Conservation (phyloP, 352 stramenopile genomes). For the Pythium volutum region DNA sequence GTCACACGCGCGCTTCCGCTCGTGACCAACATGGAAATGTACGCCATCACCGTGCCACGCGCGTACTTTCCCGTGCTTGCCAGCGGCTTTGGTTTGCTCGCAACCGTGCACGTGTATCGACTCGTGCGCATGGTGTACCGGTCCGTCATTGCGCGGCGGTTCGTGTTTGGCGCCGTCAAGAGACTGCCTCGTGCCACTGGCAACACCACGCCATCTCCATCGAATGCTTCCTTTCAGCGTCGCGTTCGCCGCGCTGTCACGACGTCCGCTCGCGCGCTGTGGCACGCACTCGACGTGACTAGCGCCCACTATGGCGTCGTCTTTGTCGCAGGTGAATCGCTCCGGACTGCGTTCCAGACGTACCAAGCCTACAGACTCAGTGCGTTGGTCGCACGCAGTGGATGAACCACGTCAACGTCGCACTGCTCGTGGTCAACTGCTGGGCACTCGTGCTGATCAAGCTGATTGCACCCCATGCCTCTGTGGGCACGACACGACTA, state of each 20-base stretch:
- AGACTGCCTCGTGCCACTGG: no score
- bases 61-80: no score
- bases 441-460: slow-evolving; percentile 26
- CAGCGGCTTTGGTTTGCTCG: no score
- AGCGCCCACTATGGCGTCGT: slow-evolving; percentile 21
- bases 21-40: no score
- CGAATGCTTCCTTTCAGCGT: neutral
- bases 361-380: slow-evolving; percentile 29
- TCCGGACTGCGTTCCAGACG: slow-evolving; percentile 27
- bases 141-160: no score
- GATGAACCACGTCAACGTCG: slow-evolving; percentile 26
- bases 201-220: no score
- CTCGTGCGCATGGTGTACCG: no score
- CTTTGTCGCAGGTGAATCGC: slow-evolving; percentile 22
- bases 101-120: no score
- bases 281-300: slow-evolving; percentile 14
- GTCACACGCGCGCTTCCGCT: no score
- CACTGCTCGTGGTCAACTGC: slow-evolving; percentile 30
- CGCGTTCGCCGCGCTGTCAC: neutral
- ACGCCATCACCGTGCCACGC: no score
- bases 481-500: neutral
- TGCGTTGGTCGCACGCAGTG: slow-evolving; percentile 14
- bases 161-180: no score
- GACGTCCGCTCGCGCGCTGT: neutral
- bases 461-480: neutral